Evolutionary conservation across 1,139 yeast species (phyloP).

Genomic region (Debaryomyces sp.): DNA sequence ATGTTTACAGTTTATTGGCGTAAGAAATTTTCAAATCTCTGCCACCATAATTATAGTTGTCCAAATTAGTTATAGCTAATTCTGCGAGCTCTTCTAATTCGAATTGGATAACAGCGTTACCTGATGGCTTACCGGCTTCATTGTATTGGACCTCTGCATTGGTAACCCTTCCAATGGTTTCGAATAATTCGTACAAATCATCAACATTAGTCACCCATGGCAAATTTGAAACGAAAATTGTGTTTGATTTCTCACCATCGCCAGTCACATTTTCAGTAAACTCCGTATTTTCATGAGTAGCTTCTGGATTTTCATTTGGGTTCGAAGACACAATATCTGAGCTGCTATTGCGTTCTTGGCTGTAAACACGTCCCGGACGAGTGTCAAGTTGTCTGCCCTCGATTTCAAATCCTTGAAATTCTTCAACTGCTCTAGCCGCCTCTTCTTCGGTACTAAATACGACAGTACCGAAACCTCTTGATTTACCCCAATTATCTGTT

Average conservation of each 20-base stretch:
- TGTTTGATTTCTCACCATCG: conserved; percentile 64
- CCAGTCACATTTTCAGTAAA: conserved; percentile 68
- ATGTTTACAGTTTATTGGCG: conserved; percentile 37
- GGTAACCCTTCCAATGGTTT: conserved; percentile 76
- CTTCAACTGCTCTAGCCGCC: conserved; percentile 62
- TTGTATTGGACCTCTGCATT: conserved; percentile 78
- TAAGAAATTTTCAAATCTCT: conserved; percentile 68
- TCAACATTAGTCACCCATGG: conserved; percentile 88
- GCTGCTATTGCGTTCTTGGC: conserved; percentile 9
- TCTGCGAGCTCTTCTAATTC: conserved; percentile 71
- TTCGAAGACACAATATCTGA: conserved; percentile 8
- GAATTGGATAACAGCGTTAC: conserved; percentile 83
- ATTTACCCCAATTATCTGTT: conserved; percentile 68
- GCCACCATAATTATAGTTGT: conserved; percentile 84
- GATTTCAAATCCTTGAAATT: conserved; percentile 64
- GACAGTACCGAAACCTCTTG: conserved; percentile 86
- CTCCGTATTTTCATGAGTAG: conserved; percentile 43
- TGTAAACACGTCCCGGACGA: conserved; percentile 52
- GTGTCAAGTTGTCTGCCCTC: conserved; percentile 74
- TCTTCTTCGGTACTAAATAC: conserved; percentile 61
- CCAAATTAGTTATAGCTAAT: conserved; percentile 70
- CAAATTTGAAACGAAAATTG: conserved; percentile 73
- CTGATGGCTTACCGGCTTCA: conserved; percentile 70
- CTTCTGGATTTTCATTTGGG: conserved; percentile 6
- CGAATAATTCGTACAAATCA: conserved; percentile 84